phyloP scores from a whole-genome alignment of 176 grass and related monocot species.

The Olyra latifolia region DNA sequence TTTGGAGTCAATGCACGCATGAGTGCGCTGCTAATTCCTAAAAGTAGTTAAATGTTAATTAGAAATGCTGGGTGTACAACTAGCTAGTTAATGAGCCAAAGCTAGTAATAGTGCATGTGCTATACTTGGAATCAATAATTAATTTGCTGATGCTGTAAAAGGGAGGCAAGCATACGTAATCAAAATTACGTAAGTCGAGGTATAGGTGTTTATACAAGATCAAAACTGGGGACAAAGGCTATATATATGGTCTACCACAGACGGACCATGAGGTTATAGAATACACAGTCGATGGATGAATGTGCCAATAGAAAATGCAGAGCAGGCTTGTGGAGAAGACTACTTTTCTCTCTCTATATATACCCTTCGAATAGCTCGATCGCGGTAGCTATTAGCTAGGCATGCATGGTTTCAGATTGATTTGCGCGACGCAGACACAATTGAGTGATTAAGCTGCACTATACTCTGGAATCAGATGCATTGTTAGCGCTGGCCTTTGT shows the following conservation, averaged over 20 bases:
- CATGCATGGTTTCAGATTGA: constrained; percentile 40
- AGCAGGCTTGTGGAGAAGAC: neutral
- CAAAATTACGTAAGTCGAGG: constrained; percentile 38
- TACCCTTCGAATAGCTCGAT: no score
- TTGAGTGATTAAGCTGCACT: neutral
- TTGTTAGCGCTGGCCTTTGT: constrained; percentile 14
- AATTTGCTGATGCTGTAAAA: constrained; percentile 43
- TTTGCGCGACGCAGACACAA: constrained; percentile 8
- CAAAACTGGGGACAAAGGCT: constrained; percentile 19
- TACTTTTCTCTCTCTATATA: neutral
- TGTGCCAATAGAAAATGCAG: neutral
- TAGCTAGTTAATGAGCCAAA: constrained; percentile 11
- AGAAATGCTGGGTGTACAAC: neutral
- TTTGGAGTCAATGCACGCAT: constrained; percentile 7
- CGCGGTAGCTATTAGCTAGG: neutral
- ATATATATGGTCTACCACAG: constrained; percentile 23
- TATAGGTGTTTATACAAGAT: constrained; percentile 35
- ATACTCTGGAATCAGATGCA: constrained; percentile 56
- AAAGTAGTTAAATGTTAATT: neutral
- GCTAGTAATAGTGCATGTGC: constrained; percentile 22
- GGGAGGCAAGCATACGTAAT: constrained; percentile 32
- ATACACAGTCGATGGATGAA: neutral
- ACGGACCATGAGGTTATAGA: neutral
- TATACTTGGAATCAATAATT: neutral
- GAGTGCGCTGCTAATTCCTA: neutral